These are phyloP conservation scores for Rosa chinensis DNA, from an alignment of 306 rosid species.

Conservation along the genomic window DNA sequence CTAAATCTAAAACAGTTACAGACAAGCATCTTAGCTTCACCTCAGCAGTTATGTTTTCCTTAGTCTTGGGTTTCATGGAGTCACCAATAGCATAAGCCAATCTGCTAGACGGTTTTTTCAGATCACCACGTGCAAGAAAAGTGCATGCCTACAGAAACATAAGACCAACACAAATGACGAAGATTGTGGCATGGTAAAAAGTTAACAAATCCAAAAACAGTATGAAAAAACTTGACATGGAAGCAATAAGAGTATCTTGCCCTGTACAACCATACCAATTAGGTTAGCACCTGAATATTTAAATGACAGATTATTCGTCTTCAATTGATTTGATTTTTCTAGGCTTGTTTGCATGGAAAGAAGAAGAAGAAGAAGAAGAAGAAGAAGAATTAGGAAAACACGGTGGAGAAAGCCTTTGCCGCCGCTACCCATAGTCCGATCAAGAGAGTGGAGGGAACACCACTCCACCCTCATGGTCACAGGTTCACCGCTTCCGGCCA, in stretches of 20 bases:
- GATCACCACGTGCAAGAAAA: constrained; percentile 87
- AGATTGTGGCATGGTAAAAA: neutral
- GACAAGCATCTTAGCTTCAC: constrained; percentile 84
- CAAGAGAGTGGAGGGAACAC: no score
- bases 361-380: no score
- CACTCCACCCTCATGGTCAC: no score
- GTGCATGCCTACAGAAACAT: constrained; percentile 75
- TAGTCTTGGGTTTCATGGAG: constrained; percentile 78
- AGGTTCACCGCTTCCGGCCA: no score
- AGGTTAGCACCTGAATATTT: constrained; percentile 13
- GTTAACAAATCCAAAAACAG: constrained; percentile 8
- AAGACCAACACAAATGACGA: constrained; percentile 9
- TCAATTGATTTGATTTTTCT: constrained; percentile 55
- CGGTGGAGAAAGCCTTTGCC: no score
- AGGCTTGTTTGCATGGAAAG: neutral
- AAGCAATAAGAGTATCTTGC: neutral
- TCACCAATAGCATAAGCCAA: constrained; percentile 84
- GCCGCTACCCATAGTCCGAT: no score
- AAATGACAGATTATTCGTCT: constrained; percentile 16
- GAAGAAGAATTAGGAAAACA: no score
- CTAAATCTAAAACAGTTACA: constrained; percentile 66
- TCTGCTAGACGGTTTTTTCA: constrained; percentile 75
- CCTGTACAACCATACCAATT: neutral
- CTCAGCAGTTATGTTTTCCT: constrained; percentile 86
- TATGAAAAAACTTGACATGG: neutral